Base-by-base conservation (phyloP, 805 yeast species). In the Teunomyces kruisii region DNA sequence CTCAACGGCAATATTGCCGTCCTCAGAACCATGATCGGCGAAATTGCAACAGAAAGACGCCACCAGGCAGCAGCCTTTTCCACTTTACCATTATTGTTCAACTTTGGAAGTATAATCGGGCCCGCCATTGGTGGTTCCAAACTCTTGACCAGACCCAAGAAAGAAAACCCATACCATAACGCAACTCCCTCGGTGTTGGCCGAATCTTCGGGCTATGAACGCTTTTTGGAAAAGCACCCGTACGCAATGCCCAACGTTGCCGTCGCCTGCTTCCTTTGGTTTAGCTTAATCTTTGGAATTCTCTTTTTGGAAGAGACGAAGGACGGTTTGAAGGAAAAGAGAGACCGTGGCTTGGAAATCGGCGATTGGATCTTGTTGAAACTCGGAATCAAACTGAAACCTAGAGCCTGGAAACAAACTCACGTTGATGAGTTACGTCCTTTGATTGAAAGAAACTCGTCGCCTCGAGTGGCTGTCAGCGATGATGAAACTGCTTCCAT, bases 281-380 rank as follows among this genome's bases (percentile, higher is more conserved):
- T 55, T 13, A 60, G 70, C 27, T 51, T 64, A 2, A 3, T 57
- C n/a, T 41, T 53, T 12, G 74, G 71, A 10, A 56, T 65, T 17
- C 53, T 70, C 16, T 70, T 70, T 46, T 49, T 70, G 19, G 73
- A 70, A 46, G 75, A 70, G 45, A 65, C 75, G 6, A 68, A 68
- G 42, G 52, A 52, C 19, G 50, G 49, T 9, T 50, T 37, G 22
- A 56, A 54, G 41, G 46, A 54, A n/a, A 50, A 52, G 22, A 53
- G 62, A 32, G 69, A 67, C 46, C 47, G 49, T 31, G 74, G 72
- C 9, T 40, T 65, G 9, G 74, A 70, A 13, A 37, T 69, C 12
- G 75, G 75, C n/a, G 75, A 70, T 49, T 45, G 46, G 31, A 44
- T 68, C 4, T 46, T 65, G 15, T 40, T 52, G 6, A 44, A 42